Base-by-base conservation (phyloP, 2,329 filamentous ascomycete genomes). In the Gliomastix tumulicola region DNA sequence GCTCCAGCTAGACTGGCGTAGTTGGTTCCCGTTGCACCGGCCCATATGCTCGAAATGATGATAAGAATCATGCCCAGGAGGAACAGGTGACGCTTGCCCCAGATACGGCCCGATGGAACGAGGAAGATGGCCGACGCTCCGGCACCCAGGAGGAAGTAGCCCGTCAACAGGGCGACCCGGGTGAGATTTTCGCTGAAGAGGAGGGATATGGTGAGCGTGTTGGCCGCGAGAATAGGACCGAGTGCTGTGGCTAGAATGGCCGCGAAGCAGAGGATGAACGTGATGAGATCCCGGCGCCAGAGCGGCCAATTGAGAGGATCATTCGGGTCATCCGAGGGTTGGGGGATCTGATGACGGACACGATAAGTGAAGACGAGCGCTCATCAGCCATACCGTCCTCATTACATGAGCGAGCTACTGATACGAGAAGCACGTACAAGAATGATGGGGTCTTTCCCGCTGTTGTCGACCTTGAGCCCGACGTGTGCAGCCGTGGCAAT, bases 61-160 rank as follows among this genome's bases (percentile, higher is more conserved):
- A 94, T 71, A 40, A 94, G 70, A 33, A 85, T 45, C 32, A 82
- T 80, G 7, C 88, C 88, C 3, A 94, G 49, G 19, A 96, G 62
- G 56, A 94, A 96, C 13, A 88, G 65, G 64, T 96, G 90, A 28
- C 89, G 75, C 61, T 95, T 96, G 27, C 90, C 90, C 85, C 87
- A 96, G 44, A 96, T 82, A 39, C 89, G 78, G 16, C 86, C 88
- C 1, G 83, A 86, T 1, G 90, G 86, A 4, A 96, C 88, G 59
- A 89, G 89, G 45, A 96, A 70, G 56, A 92, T 78, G 35, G 86
- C 88, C 2, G 84, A 83, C 12, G 88, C 66, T 10, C 87, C 88
- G 4, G 88, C 84, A 16, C 88, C 90, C 20, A 89, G 75, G 16
- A 96, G 71, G 56, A 88, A 89, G 59, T 89, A 94, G 36, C 88